Conservation (phyloP, 2,329 filamentous ascomycete genomes). For the Capronia coronata region DNA sequence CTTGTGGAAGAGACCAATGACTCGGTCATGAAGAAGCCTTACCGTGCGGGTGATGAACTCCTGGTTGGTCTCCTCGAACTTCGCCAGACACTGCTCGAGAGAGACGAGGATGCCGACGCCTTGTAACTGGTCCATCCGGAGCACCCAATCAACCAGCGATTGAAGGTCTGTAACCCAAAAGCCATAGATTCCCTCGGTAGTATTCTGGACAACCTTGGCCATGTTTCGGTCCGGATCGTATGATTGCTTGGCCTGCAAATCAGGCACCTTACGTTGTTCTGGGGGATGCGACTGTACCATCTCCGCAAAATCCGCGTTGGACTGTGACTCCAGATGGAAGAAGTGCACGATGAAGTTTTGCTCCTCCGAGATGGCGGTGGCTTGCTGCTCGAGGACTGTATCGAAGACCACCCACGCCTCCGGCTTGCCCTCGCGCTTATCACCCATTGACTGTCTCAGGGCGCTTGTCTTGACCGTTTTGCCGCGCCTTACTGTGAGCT, state of each 20-base stretch:
- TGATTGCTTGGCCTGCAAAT: slow-evolving; percentile 65
- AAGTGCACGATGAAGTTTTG: slow-evolving; percentile 97
- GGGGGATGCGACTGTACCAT: slow-evolving; percentile 61
- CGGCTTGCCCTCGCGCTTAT: slow-evolving; percentile 57
- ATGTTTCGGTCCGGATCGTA: slow-evolving; percentile 85
- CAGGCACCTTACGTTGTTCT: slow-evolving; percentile 61
- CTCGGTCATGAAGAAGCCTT: slow-evolving; percentile 68
- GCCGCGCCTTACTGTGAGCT: slow-evolving; percentile 87
- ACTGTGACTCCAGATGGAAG: slow-evolving; percentile 85
- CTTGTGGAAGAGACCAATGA: slow-evolving; percentile 71
- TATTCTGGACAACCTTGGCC: slow-evolving; percentile 73
- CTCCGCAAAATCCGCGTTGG: slow-evolving; percentile 76
- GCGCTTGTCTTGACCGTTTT: slow-evolving; percentile 57
- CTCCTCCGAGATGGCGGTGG: slow-evolving; percentile 80
- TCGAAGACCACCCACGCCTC: slow-evolving; percentile 76
- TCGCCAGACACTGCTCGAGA: slow-evolving; percentile 69
- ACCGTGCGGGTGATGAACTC: slow-evolving; percentile 77
- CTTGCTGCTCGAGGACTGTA: slow-evolving; percentile 70
- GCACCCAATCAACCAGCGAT: slow-evolving; percentile 73
- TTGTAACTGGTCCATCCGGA: slow-evolving; percentile 78
- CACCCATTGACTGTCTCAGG: slow-evolving; percentile 42
- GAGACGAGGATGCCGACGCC: slow-evolving; percentile 78
- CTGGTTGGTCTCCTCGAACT: slow-evolving; percentile 84
- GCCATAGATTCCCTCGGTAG: slow-evolving; percentile 82
- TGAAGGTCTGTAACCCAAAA: slow-evolving; percentile 76